phyloP scores from a whole-genome alignment of 768 basidiomycete genomes.

The Tricholoma bakamatsutake region DNA sequence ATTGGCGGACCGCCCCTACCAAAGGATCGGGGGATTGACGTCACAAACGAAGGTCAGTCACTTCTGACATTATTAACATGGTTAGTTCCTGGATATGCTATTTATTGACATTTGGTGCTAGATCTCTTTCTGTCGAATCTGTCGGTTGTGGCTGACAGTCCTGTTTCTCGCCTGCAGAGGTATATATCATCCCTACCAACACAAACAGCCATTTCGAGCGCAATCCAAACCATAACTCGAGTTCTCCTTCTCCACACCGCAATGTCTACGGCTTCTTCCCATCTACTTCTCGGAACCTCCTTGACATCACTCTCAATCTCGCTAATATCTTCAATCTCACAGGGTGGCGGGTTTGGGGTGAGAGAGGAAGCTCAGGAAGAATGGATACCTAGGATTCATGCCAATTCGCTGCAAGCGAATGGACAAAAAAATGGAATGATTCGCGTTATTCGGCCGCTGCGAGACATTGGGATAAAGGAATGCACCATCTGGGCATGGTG shows the following conservation, averaged over 20 bases:
- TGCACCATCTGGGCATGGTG: constrained; percentile 77
- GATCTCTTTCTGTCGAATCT: constrained; percentile 26
- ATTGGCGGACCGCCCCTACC: constrained; percentile 28
- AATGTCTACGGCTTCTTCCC: constrained; percentile 52
- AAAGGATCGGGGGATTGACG: constrained; percentile 36
- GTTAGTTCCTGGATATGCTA: not conserved
- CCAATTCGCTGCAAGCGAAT: constrained; percentile 7
- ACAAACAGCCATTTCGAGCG: constrained; percentile 56
- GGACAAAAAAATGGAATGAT: constrained; percentile 23
- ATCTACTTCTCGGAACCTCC: constrained; percentile 73
- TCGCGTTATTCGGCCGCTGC: constrained; percentile 59
- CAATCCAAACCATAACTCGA: constrained; percentile 55
- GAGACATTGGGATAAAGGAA: constrained; percentile 75
- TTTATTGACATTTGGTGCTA: constrained; percentile 9
- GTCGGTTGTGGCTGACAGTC: constrained; percentile 10
- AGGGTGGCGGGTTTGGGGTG: constrained; percentile 71
- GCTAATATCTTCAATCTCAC: constrained; percentile 66
- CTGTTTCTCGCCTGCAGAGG: constrained; percentile 31
- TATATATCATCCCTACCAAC: constrained; percentile 70
- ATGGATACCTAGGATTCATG: constrained; percentile 38
- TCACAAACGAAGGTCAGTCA: constrained; percentile 45
- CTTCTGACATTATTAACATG: not conserved
- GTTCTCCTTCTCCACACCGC: constrained; percentile 70
- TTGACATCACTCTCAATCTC: constrained; percentile 74
- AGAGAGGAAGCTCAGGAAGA: constrained; percentile 67